Base-by-base conservation (phyloP, 1,284 basidiomycete species). In the Fomitopsis pinicola region DNA sequence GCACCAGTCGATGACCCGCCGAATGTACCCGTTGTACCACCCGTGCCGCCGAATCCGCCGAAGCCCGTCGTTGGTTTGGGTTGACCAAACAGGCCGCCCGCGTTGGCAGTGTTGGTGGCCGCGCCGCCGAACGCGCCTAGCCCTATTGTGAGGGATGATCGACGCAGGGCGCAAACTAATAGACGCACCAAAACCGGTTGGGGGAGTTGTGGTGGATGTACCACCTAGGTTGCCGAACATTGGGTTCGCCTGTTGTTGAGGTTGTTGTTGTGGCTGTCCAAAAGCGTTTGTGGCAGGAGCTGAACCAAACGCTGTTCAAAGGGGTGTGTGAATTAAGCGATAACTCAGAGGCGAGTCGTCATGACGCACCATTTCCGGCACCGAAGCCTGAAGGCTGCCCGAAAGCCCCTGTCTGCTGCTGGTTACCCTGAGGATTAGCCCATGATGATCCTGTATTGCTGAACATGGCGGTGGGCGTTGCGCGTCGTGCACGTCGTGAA, bases 211-310 rank as follows among this genome's bases (percentile, higher is more conserved):
- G 58, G 72, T 74, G 55, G 76, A 68, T 55, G 69, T 75, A 40
- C 75, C 76, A 55, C 72, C 77, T 57, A 87, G 70, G 67, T 80
- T 83, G 61, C 89, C 89, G 72, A 91, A 92, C 87, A 91, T 91
- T 48, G 91, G 87, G 66, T 93, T 92, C 2, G 83, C 80, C 69
- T 86, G 86, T 55, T 87, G 85, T 67, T 81, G 82, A 67, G 85
- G 79, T 65, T 79, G 77, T 64, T 80, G 82, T 57, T 79, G 81
- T 60, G 76, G 74, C 71, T 81, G 78, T 62, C 78, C 76, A 71
- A 83, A 83, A 52, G 78, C 73, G 52, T 54, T 54, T 17, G 52
- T 38, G 36, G 19, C 36, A 19, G 52, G 33, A 67, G 75, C 72
- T 63, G 77, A 68, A 62, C 78, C 77, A 69, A 83, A 84, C 38